Evolutionary conservation across 495 filamentous ascomycete species (phyloP), one percentile per base, ranked within the genome.

Genomic region (Delitschia confertaspora): DNA sequence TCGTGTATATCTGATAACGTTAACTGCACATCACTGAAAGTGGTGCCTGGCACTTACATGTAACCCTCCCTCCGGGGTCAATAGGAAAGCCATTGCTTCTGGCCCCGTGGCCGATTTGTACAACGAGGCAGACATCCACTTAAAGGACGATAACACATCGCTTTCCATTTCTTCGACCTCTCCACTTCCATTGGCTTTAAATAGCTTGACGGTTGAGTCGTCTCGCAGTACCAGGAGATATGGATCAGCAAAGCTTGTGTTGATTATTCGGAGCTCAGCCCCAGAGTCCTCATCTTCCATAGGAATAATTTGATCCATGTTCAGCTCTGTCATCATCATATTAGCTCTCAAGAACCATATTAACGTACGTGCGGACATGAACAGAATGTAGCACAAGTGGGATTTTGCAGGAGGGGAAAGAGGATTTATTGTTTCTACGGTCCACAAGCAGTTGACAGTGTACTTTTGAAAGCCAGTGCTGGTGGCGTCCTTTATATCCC

Each of bases 271-370:
- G 3, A 84, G 78, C 49, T 80, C 79, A 8, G 73, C 73, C 14
- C 79, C 87, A 0, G 77, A 85, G 33, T 85, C 83, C 53, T 95
- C 91, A 49, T 96, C 89, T 42, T 77, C 73, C 67, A 95, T 79
- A 2, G 87, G 85, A 42, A 94, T 73, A 22, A 96, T 95, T 57
- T 96, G 88, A 32, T 78, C 73, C 25, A 99, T 70, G 7, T 80
- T 80, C 33, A 96, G 68, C 58, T 94, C 86, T 88, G 54, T 29
- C 16, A 23, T 26, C n/a, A 4, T 22, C 14, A 7, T 26, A 2
- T 4, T 3, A 19, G 33, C 16, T 6, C 20, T n/a, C 24, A 35
- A 47, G 29, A 0, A 30, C 17, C 19, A 23, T 25, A 9, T 24
- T 16, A 4, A 24, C 16, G 10, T 3, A 18, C 16, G n/a, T 10